Conservation (phyloP, 2,329 filamentous ascomycete species). For the Neonectria faginata region DNA sequence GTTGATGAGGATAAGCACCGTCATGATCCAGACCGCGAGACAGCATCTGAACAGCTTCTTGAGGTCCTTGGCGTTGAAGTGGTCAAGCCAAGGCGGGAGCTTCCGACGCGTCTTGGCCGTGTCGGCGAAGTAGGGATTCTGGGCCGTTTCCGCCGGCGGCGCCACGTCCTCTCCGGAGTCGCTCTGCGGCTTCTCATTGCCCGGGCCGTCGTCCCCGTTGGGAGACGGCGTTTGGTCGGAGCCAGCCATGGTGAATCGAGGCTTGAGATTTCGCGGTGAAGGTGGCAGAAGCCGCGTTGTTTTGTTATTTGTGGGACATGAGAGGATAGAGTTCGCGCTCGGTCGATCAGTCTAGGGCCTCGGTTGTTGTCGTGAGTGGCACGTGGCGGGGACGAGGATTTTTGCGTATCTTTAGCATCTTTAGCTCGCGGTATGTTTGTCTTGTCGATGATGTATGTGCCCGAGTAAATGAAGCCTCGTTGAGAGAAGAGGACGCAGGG, state of each 20-base stretch:
- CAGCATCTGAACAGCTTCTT: slow-evolving; percentile 40
- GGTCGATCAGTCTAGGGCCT: not conserved
- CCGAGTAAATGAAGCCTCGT: not conserved
- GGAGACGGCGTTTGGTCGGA: not conserved
- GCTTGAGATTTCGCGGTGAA: not conserved
- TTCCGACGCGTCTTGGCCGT: not conserved
- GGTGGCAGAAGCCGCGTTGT: not conserved
- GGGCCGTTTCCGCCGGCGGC: not conserved
- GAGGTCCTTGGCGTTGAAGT: slow-evolving; percentile 39
- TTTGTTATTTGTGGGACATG: not conserved
- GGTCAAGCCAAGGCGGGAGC: slow-evolving; percentile 36
- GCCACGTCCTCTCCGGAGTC: not conserved
- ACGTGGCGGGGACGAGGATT: too few species aligned
- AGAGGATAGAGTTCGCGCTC: not conserved
- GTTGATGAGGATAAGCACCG: slow-evolving; percentile 35
- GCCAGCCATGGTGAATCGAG: not conserved
- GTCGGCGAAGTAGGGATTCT: slow-evolving; percentile 1
- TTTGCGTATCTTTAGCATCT: too few species aligned
- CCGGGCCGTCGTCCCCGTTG: not conserved
- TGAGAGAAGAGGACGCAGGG: not conserved
- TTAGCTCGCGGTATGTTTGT: not conserved
- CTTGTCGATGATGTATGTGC: not conserved
- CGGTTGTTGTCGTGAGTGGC: not conserved
- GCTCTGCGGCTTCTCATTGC: not conserved
- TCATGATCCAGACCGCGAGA: slow-evolving; percentile 39